A percentile compares a stretch with the other conserved stretches of the same genome.
Evolutionary conservation across 2,329 filamentous ascomycete genomes (phyloP).

Genomic region (Ophiostoma perfectum): DNA sequence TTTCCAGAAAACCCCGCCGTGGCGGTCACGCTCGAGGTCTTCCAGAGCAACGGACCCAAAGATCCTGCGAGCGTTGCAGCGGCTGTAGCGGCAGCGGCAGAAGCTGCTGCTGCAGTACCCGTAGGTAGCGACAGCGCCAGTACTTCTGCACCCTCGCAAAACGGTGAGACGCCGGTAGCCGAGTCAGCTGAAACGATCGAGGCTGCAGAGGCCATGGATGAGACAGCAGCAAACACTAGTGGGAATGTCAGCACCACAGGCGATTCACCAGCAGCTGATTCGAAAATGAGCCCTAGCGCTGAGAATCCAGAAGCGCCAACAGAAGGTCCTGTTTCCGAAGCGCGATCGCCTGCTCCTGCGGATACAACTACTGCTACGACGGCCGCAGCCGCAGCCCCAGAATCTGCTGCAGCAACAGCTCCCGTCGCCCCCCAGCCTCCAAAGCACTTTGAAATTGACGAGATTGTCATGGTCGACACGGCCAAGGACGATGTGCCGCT

Average conservation of each 20-base stretch:
- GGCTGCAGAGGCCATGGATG: no score
- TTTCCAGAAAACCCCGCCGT: slow-evolving; percentile 42
- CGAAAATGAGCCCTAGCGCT: neutral
- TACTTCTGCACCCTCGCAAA: neutral
- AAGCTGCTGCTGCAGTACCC: slow-evolving; percentile 5
- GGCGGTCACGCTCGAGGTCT: slow-evolving; percentile 42
- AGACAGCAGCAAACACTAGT: neutral
- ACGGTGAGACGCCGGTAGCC: neutral
- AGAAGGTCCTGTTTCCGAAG: neutral
- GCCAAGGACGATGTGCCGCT: slow-evolving; percentile 55
- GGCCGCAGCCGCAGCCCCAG: neutral
- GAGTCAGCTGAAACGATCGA: neutral
- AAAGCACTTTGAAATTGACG: slow-evolving; percentile 26
- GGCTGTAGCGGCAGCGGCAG: slow-evolving; percentile 16
- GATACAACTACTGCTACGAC: neutral
- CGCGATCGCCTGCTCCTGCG: neutral
- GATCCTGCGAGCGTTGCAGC: slow-evolving; percentile 26
- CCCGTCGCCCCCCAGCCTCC: slow-evolving; percentile 33
- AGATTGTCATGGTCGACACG: slow-evolving; percentile 54
- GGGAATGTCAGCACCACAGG: neutral
- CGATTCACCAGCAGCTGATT: neutral
- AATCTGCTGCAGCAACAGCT: slow-evolving; percentile 27
- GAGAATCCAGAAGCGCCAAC: neutral
- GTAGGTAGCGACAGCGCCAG: neutral
- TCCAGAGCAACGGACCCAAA: slow-evolving; percentile 36